phyloP scores from a whole-genome alignment of 2,329 filamentous ascomycete genomes.

The Bipolaris sorokiniana region DNA sequence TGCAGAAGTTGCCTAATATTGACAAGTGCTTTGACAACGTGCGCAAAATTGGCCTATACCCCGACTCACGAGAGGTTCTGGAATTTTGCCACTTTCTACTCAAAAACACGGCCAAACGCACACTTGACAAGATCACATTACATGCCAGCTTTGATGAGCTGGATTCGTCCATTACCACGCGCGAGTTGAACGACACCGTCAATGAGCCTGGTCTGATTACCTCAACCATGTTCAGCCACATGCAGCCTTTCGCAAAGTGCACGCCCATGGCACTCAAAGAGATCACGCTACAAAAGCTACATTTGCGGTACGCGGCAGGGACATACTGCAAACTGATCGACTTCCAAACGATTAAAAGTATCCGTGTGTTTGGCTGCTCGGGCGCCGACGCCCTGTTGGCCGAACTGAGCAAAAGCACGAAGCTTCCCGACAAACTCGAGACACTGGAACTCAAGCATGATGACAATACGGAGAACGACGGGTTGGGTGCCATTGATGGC shows the following conservation, averaged over 20 bases:
- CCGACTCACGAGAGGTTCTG: slow-evolving; percentile 54
- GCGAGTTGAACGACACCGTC: slow-evolving; percentile 56
- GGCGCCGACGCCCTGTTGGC: slow-evolving; percentile 56
- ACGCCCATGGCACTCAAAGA: slow-evolving; percentile 54
- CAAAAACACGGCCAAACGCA: slow-evolving; percentile 46
- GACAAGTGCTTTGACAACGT: slow-evolving; percentile 51
- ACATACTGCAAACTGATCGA: slow-evolving; percentile 57
- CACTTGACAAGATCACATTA: slow-evolving; percentile 55
- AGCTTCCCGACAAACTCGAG: slow-evolving; percentile 54
- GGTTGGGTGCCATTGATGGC: slow-evolving; percentile 54
- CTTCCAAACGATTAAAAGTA: slow-evolving; percentile 52
- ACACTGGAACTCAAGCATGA: slow-evolving; percentile 56
- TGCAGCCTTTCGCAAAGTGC: slow-evolving; percentile 56
- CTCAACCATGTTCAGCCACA: slow-evolving; percentile 54
- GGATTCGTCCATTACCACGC: slow-evolving; percentile 40
- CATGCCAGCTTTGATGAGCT: slow-evolving; percentile 55
- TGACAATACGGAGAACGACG: slow-evolving; percentile 56
- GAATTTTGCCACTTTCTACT: slow-evolving; percentile 53
- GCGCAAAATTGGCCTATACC: slow-evolving; percentile 55
- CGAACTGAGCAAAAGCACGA: slow-evolving; percentile 54
- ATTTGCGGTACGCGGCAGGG: slow-evolving; percentile 55
- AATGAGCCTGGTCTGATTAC: slow-evolving; percentile 56
- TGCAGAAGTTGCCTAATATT: slow-evolving; percentile 52
- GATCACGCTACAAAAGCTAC: slow-evolving; percentile 54
- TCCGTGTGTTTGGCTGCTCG: slow-evolving; percentile 53